A percentile compares a stretch with the other conserved stretches of the same genome.
These are phyloP conservation scores for Solanum virginianum DNA, from an alignment of 257 asterid genomes.

Conservation along the genomic window DNA sequence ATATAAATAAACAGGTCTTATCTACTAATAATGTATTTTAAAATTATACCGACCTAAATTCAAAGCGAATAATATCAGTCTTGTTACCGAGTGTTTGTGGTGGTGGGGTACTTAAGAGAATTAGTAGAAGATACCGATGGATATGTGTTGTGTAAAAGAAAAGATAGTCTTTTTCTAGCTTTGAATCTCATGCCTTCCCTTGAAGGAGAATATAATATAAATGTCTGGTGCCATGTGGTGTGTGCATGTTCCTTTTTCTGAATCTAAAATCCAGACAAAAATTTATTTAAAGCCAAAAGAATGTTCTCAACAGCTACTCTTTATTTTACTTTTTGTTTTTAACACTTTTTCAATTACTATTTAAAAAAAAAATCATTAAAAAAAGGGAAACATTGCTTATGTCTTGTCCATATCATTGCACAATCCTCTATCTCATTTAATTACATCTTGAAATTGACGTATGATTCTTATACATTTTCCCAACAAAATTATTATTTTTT, in stretches of 20 bases:
- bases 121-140: slow-evolving; percentile 4
- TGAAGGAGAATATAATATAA: neutral
- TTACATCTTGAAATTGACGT: neutral
- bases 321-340: neutral
- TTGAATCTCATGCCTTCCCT: slow-evolving; percentile 38
- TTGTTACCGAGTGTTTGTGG: no score
- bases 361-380: neutral
- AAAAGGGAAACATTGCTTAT: neutral
- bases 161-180: slow-evolving; percentile 21
- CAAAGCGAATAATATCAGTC: no score
- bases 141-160: slow-evolving; percentile 30
- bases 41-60: no score
- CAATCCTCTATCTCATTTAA: neutral
- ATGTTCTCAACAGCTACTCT: slow-evolving; percentile 38
- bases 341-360: neutral
- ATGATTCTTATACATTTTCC: neutral
- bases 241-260: neutral
- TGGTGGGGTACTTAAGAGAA: neutral
- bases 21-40: no score
- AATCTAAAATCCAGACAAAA: slow-evolving; percentile 7
- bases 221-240: slow-evolving; percentile 4
- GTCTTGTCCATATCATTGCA: slow-evolving; percentile 3
- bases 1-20: no score
- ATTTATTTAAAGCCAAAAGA: slow-evolving; percentile 17
- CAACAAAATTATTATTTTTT: neutral